Percentiles rank a stretch among this genome's conserved stretches.
These are phyloP conservation scores for Fraxinus greggii DNA, from an alignment of 305 asterid genomes.

Conservation along the genomic window DNA sequence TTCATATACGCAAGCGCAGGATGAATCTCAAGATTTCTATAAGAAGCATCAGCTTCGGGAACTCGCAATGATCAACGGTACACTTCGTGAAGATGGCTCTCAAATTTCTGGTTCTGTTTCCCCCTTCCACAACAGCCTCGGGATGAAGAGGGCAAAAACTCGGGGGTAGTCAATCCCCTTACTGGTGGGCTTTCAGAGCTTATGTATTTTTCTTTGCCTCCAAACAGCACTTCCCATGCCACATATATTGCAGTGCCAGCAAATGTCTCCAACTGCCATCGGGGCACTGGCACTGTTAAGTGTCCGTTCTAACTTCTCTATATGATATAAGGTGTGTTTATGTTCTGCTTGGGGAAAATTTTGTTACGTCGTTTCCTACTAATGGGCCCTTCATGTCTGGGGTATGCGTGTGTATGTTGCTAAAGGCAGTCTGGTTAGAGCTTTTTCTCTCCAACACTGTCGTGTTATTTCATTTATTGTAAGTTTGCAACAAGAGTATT, in stretches of 20 bases:
- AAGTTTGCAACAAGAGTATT: slow-evolving; percentile 41
- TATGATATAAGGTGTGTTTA: slow-evolving; percentile 66
- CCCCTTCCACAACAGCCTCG: slow-evolving; percentile 87
- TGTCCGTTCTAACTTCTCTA: slow-evolving; percentile 62
- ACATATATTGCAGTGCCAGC: slow-evolving; percentile 44
- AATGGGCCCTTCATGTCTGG: slow-evolving; percentile 35
- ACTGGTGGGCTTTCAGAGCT: not conserved
- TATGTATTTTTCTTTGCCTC: slow-evolving; percentile 26
- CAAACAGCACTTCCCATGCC: slow-evolving; percentile 37
- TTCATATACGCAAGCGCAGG: slow-evolving; percentile 44
- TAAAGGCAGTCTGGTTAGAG: slow-evolving; percentile 40
- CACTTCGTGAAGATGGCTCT: slow-evolving; percentile 85
- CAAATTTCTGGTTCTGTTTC: slow-evolving; percentile 92
- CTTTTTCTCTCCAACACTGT: slow-evolving; percentile 32
- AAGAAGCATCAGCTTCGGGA: slow-evolving; percentile 95
- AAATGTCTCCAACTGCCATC: slow-evolving; percentile 46
- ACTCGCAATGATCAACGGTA: slow-evolving; percentile 92
- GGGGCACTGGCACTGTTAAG: slow-evolving; percentile 55
- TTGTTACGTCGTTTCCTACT: slow-evolving; percentile 39
- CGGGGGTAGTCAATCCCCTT: slow-evolving; percentile 46
- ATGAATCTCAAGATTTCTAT: slow-evolving; percentile 82
- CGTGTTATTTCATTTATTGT: slow-evolving; percentile 46
- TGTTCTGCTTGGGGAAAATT: slow-evolving; percentile 45
- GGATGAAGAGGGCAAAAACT: slow-evolving; percentile 98
- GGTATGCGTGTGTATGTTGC: slow-evolving; percentile 39